Base-by-base conservation (phyloP, 192 early-diverging fungal genomes). In the Nowakowskiella sp. region DNA sequence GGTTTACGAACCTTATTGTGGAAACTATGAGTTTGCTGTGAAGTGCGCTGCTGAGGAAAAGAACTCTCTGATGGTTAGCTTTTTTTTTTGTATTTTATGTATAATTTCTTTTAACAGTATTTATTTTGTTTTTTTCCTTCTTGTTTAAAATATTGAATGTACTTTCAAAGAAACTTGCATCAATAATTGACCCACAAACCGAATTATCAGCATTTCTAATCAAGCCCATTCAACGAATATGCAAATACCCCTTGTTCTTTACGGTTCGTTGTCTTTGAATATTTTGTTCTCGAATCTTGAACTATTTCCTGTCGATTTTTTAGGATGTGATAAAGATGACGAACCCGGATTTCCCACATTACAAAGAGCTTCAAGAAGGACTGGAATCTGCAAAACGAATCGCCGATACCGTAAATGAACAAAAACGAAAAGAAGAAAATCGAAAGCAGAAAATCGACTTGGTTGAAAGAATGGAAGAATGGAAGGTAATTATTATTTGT, bases 211-310 rank as follows among this genome's bases (percentile, higher is more conserved):
- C 85, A 4, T 86, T 88, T 70, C 76, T 99, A 47, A 99, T 99
- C 72, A 94, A 96, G 57, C 96, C 96, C 1, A 81, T 99, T 5
- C 96, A 99, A 69, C 82, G 96, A 44, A 89, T 97, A 51, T 94
- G 93, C 76, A 93, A 93, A 74, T 99, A 99, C 70, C 93, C 93
- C 32, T 68, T 99, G 49, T 77, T 99, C 34, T 70, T 92, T 52
- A 72, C 76, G 51, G 85, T 82, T 63, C 31, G 57, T 82, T 29
- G 21, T 55, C 7, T 13, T 49, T 31, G 13, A 9, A 16, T 24
- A 31, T n/a, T n/a, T n/a, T n/a, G n/a, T n/a, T n/a, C n/a, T n/a
- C n/a, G n/a, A n/a, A n/a, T n/a, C n/a, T n/a, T n/a, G n/a, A n/a
- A n/a, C n/a, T n/a, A 39, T 39, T 19, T 58, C 46, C 30, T 45